phyloP scores from a whole-genome alignment of 257 asterid genomes.

The Solanum virginianum region DNA sequence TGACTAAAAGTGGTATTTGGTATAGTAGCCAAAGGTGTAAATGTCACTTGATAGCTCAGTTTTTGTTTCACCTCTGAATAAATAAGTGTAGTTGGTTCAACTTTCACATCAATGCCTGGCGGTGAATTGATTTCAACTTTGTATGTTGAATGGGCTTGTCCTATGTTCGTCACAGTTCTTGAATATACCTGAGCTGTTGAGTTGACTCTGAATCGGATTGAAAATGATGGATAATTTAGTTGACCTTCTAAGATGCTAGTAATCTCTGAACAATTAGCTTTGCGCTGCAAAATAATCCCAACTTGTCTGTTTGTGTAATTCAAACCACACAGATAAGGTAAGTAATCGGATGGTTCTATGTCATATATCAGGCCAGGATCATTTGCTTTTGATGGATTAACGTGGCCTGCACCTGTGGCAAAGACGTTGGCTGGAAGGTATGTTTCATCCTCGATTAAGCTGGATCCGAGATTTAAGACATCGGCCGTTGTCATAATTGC shows the following conservation, averaged over 20 bases:
- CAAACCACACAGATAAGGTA: constrained; percentile 19
- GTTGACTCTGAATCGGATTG: not conserved
- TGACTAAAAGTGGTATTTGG: not conserved
- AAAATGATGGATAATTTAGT: constrained; percentile 28
- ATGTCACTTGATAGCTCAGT: constrained; percentile 1
- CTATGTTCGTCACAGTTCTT: constrained; percentile 27
- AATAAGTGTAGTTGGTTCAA: constrained; percentile 3
- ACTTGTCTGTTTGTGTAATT: constrained; percentile 8
- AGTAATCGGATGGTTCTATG: constrained; percentile 3
- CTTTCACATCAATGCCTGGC: not conserved
- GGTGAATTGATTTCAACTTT: not conserved
- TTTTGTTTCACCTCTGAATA: constrained; percentile 4
- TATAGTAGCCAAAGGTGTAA: not conserved
- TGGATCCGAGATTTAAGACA: not conserved
- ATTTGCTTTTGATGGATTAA: constrained; percentile 18
- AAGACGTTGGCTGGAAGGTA: constrained; percentile 1
- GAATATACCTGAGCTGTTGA: constrained; percentile 1
- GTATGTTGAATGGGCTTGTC: constrained; percentile 13
- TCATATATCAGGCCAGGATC: constrained; percentile 27
- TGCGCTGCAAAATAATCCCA: not conserved
- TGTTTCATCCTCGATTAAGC: not conserved
- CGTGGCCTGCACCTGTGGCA: constrained; percentile 25
- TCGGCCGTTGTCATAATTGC: constrained; percentile 26
- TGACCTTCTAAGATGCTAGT: constrained; percentile 6
- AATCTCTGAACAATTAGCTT: not conserved